Percentiles rank a stretch among this genome's conserved stretches.
phyloP scores from a whole-genome alignment of 129 eudicot species.

The Logfia minima region DNA sequence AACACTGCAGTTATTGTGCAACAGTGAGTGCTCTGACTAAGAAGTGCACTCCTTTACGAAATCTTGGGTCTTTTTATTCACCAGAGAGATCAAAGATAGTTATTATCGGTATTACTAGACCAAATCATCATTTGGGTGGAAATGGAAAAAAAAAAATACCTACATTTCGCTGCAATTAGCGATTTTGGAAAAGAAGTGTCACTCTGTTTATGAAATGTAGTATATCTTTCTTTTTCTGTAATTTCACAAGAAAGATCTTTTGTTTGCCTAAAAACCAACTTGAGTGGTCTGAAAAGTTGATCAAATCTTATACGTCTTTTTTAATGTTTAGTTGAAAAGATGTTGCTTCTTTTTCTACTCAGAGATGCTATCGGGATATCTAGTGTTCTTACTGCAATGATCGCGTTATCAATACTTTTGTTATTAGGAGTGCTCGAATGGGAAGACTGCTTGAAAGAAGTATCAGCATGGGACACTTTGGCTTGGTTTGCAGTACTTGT shows the following conservation, averaged over 20 bases:
- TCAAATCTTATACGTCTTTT: background rate
- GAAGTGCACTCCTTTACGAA: background rate
- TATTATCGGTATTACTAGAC: no score
- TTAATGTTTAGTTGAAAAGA: no score
- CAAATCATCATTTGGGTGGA: no score
- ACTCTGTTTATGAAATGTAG: no score
- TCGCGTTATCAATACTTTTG: conserved; percentile 73
- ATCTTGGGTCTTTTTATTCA: background rate
- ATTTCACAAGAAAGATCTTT: background rate
- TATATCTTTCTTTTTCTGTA: background rate
- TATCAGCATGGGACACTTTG: conserved; percentile 93
- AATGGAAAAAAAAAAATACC: no score
- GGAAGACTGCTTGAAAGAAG: conserved; percentile 93
- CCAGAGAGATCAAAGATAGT: no score
- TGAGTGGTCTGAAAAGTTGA: background rate
- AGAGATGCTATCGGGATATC: conserved; percentile 62
- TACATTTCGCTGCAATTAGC: no score
- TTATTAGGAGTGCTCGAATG: conserved; percentile 72
- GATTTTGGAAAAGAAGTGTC: no score
- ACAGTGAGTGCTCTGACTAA: background rate
- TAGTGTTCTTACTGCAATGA: conserved; percentile 84
- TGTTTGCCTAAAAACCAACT: background rate
- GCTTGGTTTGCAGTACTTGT: conserved; percentile 87
- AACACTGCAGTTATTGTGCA: background rate
- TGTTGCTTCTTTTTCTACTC: conserved; percentile 15